Evolutionary conservation across 2,329 filamentous ascomycete species (phyloP).

Genomic region (Zalaria obscura): DNA sequence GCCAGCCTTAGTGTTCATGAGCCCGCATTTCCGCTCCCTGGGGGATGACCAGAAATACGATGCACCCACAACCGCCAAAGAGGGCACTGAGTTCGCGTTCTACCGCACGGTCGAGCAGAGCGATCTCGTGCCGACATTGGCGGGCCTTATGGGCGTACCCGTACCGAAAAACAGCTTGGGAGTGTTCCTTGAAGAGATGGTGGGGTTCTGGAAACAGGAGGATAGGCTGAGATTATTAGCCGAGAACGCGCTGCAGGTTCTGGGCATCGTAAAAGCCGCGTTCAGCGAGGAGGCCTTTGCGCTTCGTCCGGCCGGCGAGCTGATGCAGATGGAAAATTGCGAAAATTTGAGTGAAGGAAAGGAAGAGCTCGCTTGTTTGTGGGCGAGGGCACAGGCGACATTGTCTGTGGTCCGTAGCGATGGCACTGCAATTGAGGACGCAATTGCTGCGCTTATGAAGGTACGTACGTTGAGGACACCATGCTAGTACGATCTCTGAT

Average conservation of each 20-base stretch:
- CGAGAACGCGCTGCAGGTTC: constrained; percentile 68
- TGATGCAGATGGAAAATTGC: constrained; percentile 6
- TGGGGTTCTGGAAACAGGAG: constrained; percentile 52
- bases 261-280: constrained; percentile 60
- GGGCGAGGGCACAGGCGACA: constrained; percentile 28
- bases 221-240: constrained; percentile 39
- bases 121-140: constrained; percentile 81
- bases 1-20: constrained; percentile 79
- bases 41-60: constrained; percentile 27
- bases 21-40: constrained; percentile 53
- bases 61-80: constrained; percentile 44
- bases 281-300: constrained; percentile 38
- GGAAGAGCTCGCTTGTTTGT: constrained; percentile 49
- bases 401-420: no score
- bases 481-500: constrained; percentile 1
- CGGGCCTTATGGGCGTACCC: constrained; percentile 74
- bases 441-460: no score
- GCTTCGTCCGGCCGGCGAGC: not conserved
- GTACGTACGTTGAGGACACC: constrained; percentile 9
- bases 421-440: no score
- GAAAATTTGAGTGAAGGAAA: constrained; percentile 3
- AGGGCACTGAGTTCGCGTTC: constrained; percentile 58
- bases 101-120: constrained; percentile 84
- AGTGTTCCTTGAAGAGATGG: constrained; percentile 65
- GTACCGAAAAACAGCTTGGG: constrained; percentile 83